Conservation (phyloP, 1,284 basidiomycete species). For the Moesziomyces sp. region DNA sequence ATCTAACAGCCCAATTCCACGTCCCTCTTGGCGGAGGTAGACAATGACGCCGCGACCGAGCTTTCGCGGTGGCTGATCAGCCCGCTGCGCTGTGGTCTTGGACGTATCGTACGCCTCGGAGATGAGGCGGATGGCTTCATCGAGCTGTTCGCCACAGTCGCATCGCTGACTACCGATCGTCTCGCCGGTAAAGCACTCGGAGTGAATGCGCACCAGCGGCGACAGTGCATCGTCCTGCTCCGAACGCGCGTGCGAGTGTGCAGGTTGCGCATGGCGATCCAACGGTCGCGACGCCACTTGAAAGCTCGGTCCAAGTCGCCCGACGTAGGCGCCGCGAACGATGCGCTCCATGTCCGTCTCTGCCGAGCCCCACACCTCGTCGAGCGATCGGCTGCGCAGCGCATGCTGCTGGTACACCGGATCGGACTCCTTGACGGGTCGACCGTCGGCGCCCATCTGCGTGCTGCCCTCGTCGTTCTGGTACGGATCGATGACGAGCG, state of each 20-base stretch:
- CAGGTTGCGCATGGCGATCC: conserved; percentile 68
- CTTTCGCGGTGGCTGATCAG: conserved; percentile 2
- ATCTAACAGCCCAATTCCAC: conserved; percentile 93
- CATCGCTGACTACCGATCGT: conserved; percentile 98
- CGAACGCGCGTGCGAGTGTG: conserved; percentile 37
- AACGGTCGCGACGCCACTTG: conserved; percentile 71
- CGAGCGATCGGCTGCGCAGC: conserved; percentile 85
- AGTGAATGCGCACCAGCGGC: conserved; percentile 94
- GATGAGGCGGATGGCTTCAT: conserved; percentile 93
- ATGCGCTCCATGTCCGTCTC: conserved; percentile 96
- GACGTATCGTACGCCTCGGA: conserved; percentile 68
- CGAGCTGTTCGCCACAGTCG: conserved; percentile 97
- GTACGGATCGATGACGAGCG: conserved; percentile 83
- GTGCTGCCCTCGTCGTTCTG: conserved; percentile 53
- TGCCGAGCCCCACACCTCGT: conserved; percentile 83
- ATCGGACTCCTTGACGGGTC: conserved; percentile 37
- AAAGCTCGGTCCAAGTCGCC: conserved; percentile 76
- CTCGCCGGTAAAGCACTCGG: conserved; percentile 98
- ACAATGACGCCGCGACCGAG: conserved; percentile 80
- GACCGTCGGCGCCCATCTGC: conserved; percentile 25
- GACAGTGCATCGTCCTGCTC: conserved; percentile 63
- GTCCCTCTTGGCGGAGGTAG: conserved; percentile 98
- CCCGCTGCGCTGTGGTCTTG: conserved; percentile 51
- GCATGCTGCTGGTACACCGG: conserved; percentile 35
- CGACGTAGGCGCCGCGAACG: conserved; percentile 91